Evolutionary conservation across 306 rosid species (phyloP), one percentile per base, ranked within the genome.

Genomic region (Prunus mira): DNA sequence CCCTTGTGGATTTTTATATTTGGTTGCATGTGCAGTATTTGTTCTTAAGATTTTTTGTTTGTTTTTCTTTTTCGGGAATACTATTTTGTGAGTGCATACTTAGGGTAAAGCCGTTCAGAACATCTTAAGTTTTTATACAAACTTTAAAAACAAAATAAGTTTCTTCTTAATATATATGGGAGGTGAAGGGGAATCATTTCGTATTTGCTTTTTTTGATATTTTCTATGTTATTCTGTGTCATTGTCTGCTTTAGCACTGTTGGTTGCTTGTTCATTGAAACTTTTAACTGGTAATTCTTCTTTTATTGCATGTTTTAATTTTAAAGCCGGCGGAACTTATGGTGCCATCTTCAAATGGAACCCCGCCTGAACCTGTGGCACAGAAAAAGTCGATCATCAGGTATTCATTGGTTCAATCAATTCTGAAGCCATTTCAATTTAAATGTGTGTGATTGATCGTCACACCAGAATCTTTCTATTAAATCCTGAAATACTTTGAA

Each of bases 381-480:
- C 85, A 77, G 79, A 75, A 61, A 79, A 93, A 91, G 89, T 90
- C 93, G 46, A 90, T 89, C 64, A 91, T 93, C 84, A 91, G 97
- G 97, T 91, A 76, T 60, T 15, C 69, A 19, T 0, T 18, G 45
- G 18, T 12, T 30, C 45, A 28, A 63, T 9, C 34, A 30, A 8
- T 7, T 63, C 3, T 63, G 18, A 18, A 28, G 30, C 22, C 24
- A 7, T 38, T 22, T 24, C 64, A 54, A 3, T 19, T 38, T 19
- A 9, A 22, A 14, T 43, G 2, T 3, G 9, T 10, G 54, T 9
- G 52, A 55, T 56, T 9, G 49, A 55, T 73, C 52, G 10, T 52
- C 34, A 25, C 2, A 18, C 43, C 11, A 15, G 66, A 14, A 72
- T 34, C 1, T 1, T 6, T 5, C 0, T 4, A 6, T 69, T 68